phyloP scores from a whole-genome alignment of 1,139 yeast genomes.

The Candida mesenterica region DNA sequence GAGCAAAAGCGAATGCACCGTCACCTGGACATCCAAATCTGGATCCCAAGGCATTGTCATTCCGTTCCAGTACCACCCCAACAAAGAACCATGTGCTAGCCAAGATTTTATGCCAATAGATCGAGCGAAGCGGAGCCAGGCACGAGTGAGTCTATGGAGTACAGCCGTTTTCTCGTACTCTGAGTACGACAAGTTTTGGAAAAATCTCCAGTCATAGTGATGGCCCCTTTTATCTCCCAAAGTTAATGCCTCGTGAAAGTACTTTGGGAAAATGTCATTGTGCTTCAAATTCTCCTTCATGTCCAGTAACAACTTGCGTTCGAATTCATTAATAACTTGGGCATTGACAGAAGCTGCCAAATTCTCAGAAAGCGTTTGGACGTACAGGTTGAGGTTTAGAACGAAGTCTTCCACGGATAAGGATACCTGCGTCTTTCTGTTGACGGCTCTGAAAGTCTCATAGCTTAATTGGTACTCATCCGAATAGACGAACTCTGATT shows the following conservation, averaged over 20 bases:
- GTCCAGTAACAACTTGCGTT: constrained; percentile 6
- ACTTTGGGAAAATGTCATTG: constrained; percentile 10
- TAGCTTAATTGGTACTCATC: constrained; percentile 3
- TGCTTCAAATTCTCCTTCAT: not conserved
- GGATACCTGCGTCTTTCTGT: not conserved
- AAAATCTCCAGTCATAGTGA: constrained; percentile 44
- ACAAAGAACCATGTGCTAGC: constrained; percentile 60
- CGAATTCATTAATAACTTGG: constrained; percentile 19
- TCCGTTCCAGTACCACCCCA: constrained; percentile 65
- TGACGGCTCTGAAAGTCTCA: constrained; percentile 7
- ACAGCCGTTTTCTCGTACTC: constrained; percentile 41
- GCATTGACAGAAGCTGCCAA: constrained; percentile 17
- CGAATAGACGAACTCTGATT: not conserved
- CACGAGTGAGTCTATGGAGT: constrained; percentile 47
- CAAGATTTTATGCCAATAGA: constrained; percentile 46
- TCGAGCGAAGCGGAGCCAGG: constrained; percentile 54
- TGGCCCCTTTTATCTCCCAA: constrained; percentile 38
- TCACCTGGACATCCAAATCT: constrained; percentile 58
- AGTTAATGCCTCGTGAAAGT: constrained; percentile 35
- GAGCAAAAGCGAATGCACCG: constrained; percentile 39
- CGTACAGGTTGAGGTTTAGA: constrained; percentile 9
- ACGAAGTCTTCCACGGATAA: constrained; percentile 11
- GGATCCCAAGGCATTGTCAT: constrained; percentile 61
- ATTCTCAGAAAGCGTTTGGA: constrained; percentile 5
- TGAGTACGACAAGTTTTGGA: constrained; percentile 24